Conservation (phyloP, 345 rosid species). For the Citrus medica region DNA sequence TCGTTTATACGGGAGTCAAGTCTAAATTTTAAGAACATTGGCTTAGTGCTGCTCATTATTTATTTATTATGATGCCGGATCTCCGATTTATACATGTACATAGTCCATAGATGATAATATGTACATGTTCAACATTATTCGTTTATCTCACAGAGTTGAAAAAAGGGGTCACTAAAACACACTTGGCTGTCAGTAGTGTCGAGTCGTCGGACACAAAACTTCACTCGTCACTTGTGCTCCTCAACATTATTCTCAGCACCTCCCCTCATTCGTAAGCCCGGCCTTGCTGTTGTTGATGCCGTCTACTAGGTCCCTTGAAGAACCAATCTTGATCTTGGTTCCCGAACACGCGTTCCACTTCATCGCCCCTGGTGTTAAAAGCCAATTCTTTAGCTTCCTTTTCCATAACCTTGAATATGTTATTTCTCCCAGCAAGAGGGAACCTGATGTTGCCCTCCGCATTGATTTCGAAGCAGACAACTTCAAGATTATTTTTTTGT, state of each 20-base stretch:
- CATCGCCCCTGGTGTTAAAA: conserved; percentile 25
- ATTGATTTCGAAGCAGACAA: conserved; percentile 42
- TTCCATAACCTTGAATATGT: conserved; percentile 30
- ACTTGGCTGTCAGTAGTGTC: background rate
- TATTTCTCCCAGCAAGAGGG: conserved; percentile 36
- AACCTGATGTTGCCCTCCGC: conserved; percentile 31
- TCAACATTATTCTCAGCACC: background rate
- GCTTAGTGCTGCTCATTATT: background rate
- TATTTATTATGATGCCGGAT: background rate
- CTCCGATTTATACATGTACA: background rate
- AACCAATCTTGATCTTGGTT: conserved; percentile 45
- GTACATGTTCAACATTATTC: background rate
- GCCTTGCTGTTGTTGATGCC: background rate
- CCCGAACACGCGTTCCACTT: conserved; percentile 34
- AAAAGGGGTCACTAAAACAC: background rate
- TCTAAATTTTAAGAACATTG: background rate
- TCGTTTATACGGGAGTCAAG: too few species aligned
- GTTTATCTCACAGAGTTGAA: background rate
- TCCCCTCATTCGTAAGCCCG: conserved; percentile 15
- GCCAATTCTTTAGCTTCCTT: conserved; percentile 42
- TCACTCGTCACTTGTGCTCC: background rate
- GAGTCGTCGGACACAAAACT: background rate
- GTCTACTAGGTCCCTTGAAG: conserved; percentile 35
- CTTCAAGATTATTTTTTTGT: conserved; percentile 18
- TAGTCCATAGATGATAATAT: too few species aligned